Evolutionary conservation across 2,329 filamentous ascomycete species (phyloP), one percentile per base, ranked within the genome.

Genomic region (Colletotrichum higginsianum): DNA sequence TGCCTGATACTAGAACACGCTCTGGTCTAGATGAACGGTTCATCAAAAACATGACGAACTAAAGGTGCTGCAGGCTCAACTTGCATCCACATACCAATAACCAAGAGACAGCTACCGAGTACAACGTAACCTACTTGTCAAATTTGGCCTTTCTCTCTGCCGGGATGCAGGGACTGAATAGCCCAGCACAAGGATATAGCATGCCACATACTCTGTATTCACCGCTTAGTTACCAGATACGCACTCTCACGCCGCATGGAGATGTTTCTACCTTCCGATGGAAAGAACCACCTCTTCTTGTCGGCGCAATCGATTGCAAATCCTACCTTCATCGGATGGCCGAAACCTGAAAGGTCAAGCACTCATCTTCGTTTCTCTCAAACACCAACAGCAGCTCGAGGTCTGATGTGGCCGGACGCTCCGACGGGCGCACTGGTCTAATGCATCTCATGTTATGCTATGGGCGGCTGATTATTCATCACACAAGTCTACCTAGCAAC

Each of bases 381-480:
- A 38, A 26, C 40, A 50, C 57, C 23, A 38, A 40, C 50, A 38
- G 42, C 63, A 38, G 42, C 63, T 35, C 49, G 50, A 57, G 68
- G 38, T 40, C 60, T 58, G 60, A 49, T 40, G 58, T 55, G 58
- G 40, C 58, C 58, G 65, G 52, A 52, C 44, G 56, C 26, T 61
- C 67, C 63, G 56, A 42, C 47, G 23, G 49, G 64, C 64, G 68
- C 64, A 62, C 50, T 58, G 67, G 56, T 44, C 38, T 44, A 49
- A 21, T 67, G 21, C 8, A 40, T 46, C 15, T 16, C 26, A 46
- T 18, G 49, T 42, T 18, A 35, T 57, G 58, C 49, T n/a, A 42
- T 53, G 52, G 0, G 40, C 40, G 26, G 26, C 44, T 30, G 8
- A 11, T 35, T 49, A 44, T 55, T 55, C 23, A 58, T 50, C 30